Evolutionary conservation across 805 yeast species (phyloP), one percentile per base, ranked within the genome.

Genomic region (Kregervanrija delftensis): DNA sequence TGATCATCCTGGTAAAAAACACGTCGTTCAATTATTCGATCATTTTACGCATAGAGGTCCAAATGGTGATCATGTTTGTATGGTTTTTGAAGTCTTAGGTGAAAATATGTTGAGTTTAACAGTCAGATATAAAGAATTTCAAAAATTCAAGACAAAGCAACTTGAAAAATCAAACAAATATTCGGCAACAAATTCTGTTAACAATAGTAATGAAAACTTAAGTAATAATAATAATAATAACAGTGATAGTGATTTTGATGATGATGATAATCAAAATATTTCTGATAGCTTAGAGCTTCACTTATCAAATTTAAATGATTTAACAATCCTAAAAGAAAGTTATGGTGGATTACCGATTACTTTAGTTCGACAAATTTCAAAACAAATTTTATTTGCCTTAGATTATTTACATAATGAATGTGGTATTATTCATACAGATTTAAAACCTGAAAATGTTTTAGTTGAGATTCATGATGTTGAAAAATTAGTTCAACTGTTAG

Each of bases 391-490:
- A 33, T 49, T 72, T 35, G 79, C 81, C 1, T 57, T 80, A 47
- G 82, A 79, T 58, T 78, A 73, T 54, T 63, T 80, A 50, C 86
- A 81, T 58, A 51, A 75, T 36, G 71, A 65, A 53, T 80, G 86
- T 59, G 85, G 85, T 2, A 67, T 81, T 10, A 80, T 82, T 35
- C 91, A 84, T 61, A 77, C 90, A 11, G 90, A 83, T 58, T 69
- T 84, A 41, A 84, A 84, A 60, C 89, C 90, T 2, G 90, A 83
- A 56, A 85, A 85, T 62, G 74, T 79, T 3, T 60, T 76, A 37
- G 69, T 77, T 36, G 79, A 75, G 50, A 73, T 79, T 31, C 68
- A 71, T 44, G 76, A 77, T 50, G 78, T 76, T 39, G 78, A 76
- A 49, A 69, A 66, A 47, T 67, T 79, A 39, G 74, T 79, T 36